A percentile compares a stretch with the other conserved stretches of the same genome.
phyloP scores from a whole-genome alignment of 345 rosid genomes.

The Noccaea caerulescens region DNA sequence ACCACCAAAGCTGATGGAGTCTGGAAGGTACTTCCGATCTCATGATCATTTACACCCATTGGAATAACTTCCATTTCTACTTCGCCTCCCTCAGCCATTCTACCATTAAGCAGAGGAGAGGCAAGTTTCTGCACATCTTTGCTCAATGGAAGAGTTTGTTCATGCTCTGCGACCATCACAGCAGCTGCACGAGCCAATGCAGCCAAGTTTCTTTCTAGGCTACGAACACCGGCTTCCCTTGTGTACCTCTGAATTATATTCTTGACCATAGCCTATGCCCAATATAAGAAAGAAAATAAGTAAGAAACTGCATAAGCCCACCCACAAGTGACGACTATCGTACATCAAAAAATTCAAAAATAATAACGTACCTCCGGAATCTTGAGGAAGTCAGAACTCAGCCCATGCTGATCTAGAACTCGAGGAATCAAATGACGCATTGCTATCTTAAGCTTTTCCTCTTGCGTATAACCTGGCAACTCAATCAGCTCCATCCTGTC shows the following conservation, averaged over 20 bases:
- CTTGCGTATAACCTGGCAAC: slow-evolving; percentile 95
- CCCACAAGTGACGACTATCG: background rate
- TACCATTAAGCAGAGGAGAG: slow-evolving; percentile 77
- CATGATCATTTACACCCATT: slow-evolving; percentile 81
- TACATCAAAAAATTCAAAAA: background rate
- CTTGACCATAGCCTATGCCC: slow-evolving; percentile 71
- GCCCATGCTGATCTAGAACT: slow-evolving; percentile 94
- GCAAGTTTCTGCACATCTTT: slow-evolving; percentile 75
- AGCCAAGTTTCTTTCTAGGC: slow-evolving; percentile 88
- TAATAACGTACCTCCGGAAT: slow-evolving; percentile 79
- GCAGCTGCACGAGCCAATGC: slow-evolving; percentile 99
- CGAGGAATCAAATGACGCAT: slow-evolving; percentile 93
- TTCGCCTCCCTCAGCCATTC: slow-evolving; percentile 90
- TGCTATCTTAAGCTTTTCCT: slow-evolving; percentile 94
- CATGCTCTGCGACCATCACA: slow-evolving; percentile 86
- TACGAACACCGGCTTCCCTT: slow-evolving; percentile 97
- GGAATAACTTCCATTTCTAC: slow-evolving; percentile 99
- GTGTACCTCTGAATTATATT: slow-evolving; percentile 91
- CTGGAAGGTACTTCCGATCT: slow-evolving; percentile 68
- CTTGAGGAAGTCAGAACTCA: slow-evolving; percentile 82
- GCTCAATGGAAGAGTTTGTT: slow-evolving; percentile 73
- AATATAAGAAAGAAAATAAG: background rate
- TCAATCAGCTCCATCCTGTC: slow-evolving; percentile 99
- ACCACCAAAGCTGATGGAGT: slow-evolving; percentile 73
- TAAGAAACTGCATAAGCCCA: slow-evolving; percentile 26